Base-by-base conservation (phyloP, 2,329 filamentous ascomycete genomes). In the Botryosphaeria dothidea region DNA sequence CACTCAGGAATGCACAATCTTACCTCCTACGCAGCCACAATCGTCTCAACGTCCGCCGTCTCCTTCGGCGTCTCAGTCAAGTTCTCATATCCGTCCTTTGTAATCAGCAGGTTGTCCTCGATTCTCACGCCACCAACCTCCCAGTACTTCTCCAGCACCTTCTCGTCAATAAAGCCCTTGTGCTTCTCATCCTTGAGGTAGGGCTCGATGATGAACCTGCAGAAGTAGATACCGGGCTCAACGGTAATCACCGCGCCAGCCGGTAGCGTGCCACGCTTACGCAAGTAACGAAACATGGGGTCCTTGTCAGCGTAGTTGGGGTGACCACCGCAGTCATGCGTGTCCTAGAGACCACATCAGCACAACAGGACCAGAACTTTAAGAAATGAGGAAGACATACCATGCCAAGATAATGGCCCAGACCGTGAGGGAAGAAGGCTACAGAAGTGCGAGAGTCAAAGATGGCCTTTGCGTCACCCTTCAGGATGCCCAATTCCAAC, bases 221-320 rank as follows among this genome's bases (percentile, higher is more conserved):
- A 90, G 78, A 93, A 93, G 77, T 93, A 93, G 43, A 89, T 88
- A 21, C 95, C 95, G 13, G 95, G 95, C 81, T 99, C 95, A 43
- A 98, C 94, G 0, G 95, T 99, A 62, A 99, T 89, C 25, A 99
- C 92, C 57, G 90, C 90, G 7, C 91, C 90, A 0, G 88, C 89
- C 0, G 92, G 92, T 54, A 97, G 77, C 23, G 80, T 84, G 13
- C 91, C 90, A 62, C 95, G 83, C 43, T 96, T 89, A 49, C 95
- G 85, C 66, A 99, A 81, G 74, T 97, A 98, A 62, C 88, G 85
- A 80, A 97, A 98, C 84, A 97, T 87, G 38, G 86, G 82, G 75
- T 99, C 93, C 66, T 85, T 81, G 74, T 99, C 95, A 8, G 72
- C 73, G 69, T 83, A 83, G 68, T 83, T 79, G 1, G 82, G 75